Evolutionary conservation across 257 asterid genomes (phyloP).

Genomic region (Petunia secreta): DNA sequence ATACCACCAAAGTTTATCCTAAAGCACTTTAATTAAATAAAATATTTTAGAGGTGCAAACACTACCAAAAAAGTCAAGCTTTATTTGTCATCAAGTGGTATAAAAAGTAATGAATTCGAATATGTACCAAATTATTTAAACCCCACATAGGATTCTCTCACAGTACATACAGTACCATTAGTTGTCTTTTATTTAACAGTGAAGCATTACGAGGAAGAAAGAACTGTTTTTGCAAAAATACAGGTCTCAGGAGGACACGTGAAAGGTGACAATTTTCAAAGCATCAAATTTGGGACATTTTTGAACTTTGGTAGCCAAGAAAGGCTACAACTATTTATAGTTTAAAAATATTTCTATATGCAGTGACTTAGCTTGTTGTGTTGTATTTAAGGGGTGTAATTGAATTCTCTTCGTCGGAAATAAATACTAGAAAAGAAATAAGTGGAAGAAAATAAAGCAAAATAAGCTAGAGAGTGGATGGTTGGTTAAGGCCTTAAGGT

Average conservation of each 20-base stretch:
- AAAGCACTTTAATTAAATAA: too few relatives aligned
- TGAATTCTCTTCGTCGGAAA: too few relatives aligned
- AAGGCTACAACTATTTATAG: neutral
- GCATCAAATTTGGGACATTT: neutral
- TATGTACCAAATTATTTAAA: constrained; percentile 26
- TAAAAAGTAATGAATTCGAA: constrained; percentile 12
- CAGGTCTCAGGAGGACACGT: constrained; percentile 32
- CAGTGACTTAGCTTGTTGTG: too few relatives aligned
- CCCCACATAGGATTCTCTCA: constrained; percentile 66
- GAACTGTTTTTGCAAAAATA: constrained; percentile 29
- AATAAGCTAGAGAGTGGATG: too few relatives aligned
- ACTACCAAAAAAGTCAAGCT: neutral
- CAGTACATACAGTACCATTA: constrained; percentile 38
- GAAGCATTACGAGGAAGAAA: constrained; percentile 43
- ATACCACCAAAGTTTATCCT: too few relatives aligned
- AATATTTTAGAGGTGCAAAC: too few relatives aligned
- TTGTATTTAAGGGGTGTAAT: too few relatives aligned
- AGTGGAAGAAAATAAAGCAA: too few relatives aligned
- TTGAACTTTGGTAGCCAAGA: constrained; percentile 37
- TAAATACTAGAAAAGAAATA: too few relatives aligned
- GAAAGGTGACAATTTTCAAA: neutral
- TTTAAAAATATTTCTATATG: too few relatives aligned
- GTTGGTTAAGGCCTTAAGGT: too few relatives aligned
- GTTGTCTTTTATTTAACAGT: constrained; percentile 45
- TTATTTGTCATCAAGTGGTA: constrained; percentile 23